Conservation (phyloP, 331 rosid species). For the Quercus phellos region DNA sequence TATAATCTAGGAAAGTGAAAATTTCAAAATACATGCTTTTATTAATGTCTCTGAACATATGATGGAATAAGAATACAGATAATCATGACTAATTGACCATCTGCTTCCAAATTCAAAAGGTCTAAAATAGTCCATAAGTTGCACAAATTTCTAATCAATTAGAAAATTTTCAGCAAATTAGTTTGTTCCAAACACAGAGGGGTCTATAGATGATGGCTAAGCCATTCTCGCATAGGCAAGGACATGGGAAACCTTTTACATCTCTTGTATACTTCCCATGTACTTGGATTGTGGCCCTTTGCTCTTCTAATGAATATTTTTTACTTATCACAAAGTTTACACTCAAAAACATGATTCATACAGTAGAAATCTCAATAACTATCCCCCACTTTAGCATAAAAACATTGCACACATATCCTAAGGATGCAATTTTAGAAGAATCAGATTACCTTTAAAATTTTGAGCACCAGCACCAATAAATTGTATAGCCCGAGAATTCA, state of each 20-base stretch:
- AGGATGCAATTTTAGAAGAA: slow-evolving; percentile 21
- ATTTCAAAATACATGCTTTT: neutral
- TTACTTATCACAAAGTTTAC: neutral
- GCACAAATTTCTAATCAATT: neutral
- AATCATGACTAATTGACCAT: neutral
- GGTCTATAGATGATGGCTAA: neutral
- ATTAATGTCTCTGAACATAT: neutral
- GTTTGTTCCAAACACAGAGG: neutral
- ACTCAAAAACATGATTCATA: neutral
- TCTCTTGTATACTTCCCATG: too few species aligned
- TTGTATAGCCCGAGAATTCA: slow-evolving; percentile 76
- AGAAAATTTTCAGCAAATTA: neutral
- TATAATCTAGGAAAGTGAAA: neutral
- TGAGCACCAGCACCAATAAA: slow-evolving; percentile 85
- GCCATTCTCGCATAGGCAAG: neutral
- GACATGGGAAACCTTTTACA: neutral
- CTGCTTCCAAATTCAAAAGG: neutral
- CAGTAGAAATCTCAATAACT: neutral
- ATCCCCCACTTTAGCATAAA: neutral
- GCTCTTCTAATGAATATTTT: too few species aligned
- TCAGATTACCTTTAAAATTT: slow-evolving; percentile 64
- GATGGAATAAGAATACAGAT: neutral
- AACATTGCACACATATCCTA: neutral
- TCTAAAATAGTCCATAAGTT: neutral
- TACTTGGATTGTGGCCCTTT: too few species aligned